Evolutionary conservation across 208 protist species (phyloP).

Genomic region (Acanthamoeba culbertsoni): DNA sequence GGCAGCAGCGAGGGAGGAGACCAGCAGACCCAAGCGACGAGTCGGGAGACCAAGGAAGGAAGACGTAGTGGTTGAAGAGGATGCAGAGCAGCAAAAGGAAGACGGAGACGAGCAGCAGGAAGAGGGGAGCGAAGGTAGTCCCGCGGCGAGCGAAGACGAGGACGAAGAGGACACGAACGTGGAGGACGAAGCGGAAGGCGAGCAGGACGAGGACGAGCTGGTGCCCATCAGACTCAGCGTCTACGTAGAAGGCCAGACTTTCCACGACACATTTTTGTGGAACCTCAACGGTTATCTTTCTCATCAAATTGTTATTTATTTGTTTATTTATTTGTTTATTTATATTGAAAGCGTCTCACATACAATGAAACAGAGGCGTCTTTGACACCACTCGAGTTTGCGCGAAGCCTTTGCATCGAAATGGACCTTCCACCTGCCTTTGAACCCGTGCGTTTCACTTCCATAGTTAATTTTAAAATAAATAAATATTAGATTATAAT

Average conservation of each 20-base stretch:
- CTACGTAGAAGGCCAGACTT: not conserved
- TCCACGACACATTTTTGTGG: slow-evolving; percentile 57
- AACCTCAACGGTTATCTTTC: not conserved
- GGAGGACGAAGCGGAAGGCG: not conserved
- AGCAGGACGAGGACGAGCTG: slow-evolving; percentile 38
- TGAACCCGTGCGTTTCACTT: not conserved
- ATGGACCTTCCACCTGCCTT: slow-evolving; percentile 44
- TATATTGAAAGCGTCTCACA: not conserved
- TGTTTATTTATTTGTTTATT: not conserved
- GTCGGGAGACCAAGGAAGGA: not conserved
- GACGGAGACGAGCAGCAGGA: not conserved
- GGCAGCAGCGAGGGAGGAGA: not conserved
- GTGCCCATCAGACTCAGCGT: slow-evolving; percentile 50
- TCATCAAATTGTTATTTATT: not conserved
- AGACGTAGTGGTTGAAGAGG: not conserved
- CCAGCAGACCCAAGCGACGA: not conserved
- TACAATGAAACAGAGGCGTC: not conserved
- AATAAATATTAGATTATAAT: too few relatives aligned
- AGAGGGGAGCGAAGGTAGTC: not conserved
- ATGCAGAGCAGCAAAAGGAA: not conserved
- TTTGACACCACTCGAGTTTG: not conserved
- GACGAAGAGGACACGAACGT: not conserved
- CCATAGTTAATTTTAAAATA: not conserved
- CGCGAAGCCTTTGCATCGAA: not conserved
- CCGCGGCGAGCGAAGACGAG: not conserved